A percentile compares a stretch with the other conserved stretches of the same genome.
Conservation (phyloP, 2,329 filamentous ascomycete species). For the Fulvia fulva region DNA sequence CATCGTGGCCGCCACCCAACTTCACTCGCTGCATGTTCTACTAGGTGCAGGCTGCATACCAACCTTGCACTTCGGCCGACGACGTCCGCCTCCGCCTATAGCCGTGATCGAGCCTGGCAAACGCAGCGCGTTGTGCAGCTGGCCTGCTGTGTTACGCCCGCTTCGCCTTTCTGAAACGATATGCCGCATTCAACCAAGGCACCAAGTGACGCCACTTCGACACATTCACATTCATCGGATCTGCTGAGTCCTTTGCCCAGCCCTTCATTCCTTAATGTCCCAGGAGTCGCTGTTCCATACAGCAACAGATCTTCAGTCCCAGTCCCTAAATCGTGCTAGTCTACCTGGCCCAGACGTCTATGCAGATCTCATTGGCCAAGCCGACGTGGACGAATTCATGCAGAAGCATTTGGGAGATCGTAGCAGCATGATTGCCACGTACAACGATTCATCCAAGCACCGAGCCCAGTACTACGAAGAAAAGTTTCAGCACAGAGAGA, state of each 20-base stretch:
- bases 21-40: background rate
- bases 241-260: background rate
- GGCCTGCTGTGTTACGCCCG: constrained; percentile 11
- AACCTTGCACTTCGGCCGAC: background rate
- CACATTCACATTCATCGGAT: constrained; percentile 7
- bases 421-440: constrained; percentile 19
- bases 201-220: constrained; percentile 13
- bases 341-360: constrained; percentile 11
- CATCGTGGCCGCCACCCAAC: background rate
- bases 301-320: background rate
- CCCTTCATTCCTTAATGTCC: constrained; percentile 4
- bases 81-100: background rate
- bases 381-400: constrained; percentile 15
- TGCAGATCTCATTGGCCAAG: constrained; percentile 7
- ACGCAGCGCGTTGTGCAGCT: constrained; percentile 1
- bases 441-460: constrained; percentile 28
- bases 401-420: constrained; percentile 19
- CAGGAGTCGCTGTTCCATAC: background rate
- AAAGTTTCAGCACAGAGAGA: constrained; percentile 32
- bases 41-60: background rate
- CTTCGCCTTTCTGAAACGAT: constrained; percentile 10
- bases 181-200: constrained; percentile 17
- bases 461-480: constrained; percentile 36
- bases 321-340: constrained; percentile 12
- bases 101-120: constrained; percentile 9